These are phyloP conservation scores for Periconia sp. DNA, from an alignment of 2,329 filamentous ascomycete genomes.

Conservation along the genomic window DNA sequence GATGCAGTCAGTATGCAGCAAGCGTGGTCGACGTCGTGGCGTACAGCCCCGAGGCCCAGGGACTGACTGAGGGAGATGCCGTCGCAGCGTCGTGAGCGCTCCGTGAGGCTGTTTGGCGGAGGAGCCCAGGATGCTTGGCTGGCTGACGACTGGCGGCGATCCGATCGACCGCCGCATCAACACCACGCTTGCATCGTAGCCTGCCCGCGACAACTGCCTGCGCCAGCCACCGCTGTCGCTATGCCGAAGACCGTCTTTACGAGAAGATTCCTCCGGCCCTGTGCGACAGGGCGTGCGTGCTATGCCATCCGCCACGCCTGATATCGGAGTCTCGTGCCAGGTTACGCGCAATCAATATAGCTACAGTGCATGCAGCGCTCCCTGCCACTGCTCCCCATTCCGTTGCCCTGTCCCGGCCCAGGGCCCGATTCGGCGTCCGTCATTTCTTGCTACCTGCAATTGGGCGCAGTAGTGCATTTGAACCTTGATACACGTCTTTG, in stretches of 20 bases:
- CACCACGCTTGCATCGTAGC: slow-evolving; percentile 10
- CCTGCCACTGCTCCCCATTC: slow-evolving; percentile 9
- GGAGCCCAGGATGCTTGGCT: slow-evolving; percentile 9
- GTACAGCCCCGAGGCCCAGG: slow-evolving; percentile 40
- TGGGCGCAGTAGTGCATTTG: too few relatives aligned
- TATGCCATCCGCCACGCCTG: slow-evolving; percentile 6
- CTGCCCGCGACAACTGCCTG: not conserved
- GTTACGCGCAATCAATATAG: slow-evolving; percentile 32
- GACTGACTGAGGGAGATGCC: slow-evolving; percentile 20
- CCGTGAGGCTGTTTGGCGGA: slow-evolving; percentile 30
- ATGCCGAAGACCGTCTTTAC: slow-evolving; percentile 4
- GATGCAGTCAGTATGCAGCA: slow-evolving; percentile 19
- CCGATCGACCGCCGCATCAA: slow-evolving; percentile 12
- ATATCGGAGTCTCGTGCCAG: slow-evolving; percentile 12
- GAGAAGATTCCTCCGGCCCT: slow-evolving; percentile 1
- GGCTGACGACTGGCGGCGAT: slow-evolving; percentile 3
- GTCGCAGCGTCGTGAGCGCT: slow-evolving; percentile 20
- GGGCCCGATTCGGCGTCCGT: too few relatives aligned
- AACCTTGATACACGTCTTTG: too few relatives aligned
- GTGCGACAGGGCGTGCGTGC: slow-evolving; percentile 21
- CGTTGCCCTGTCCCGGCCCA: not conserved
- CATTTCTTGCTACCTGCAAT: too few relatives aligned
- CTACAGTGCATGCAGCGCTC: slow-evolving; percentile 16
- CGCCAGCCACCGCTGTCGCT: slow-evolving; percentile 1
- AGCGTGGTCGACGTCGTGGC: slow-evolving; percentile 27